Evolutionary conservation across 225 moss, liverwort and hornwort species (phyloP).

Genomic region (Bryoerythrophyllum caledonicum): DNA sequence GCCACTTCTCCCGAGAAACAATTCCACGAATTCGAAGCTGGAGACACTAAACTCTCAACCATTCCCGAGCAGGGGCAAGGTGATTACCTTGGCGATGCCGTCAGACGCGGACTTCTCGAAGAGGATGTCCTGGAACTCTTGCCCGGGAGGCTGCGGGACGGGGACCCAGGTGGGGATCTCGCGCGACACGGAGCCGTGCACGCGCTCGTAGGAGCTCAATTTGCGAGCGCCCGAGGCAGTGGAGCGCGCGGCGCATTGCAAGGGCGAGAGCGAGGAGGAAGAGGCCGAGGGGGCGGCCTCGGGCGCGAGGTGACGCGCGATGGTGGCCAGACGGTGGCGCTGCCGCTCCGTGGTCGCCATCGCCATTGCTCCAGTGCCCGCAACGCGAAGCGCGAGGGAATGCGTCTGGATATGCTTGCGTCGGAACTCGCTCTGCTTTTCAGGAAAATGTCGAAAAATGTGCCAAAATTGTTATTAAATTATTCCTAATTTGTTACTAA

Average conservation of each 20-base stretch:
- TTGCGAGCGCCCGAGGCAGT: slow-evolving; percentile 25
- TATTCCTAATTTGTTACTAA: too few species aligned
- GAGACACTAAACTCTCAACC: too few species aligned
- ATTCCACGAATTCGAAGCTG: neutral
- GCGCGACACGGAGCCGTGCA: slow-evolving; percentile 65
- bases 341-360: slow-evolving; percentile 35
- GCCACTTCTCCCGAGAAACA: neutral
- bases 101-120: slow-evolving; percentile 80
- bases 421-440: too few species aligned
- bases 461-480: too few species aligned
- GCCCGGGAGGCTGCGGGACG: slow-evolving; percentile 46
- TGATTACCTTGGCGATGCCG: slow-evolving; percentile 79
- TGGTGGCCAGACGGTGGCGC: slow-evolving; percentile 41
- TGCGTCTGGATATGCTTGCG: too few species aligned
- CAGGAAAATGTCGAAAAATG: too few species aligned
- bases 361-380: neutral
- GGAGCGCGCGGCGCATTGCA: slow-evolving; percentile 23
- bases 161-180: slow-evolving; percentile 43
- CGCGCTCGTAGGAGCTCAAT: slow-evolving; percentile 70
- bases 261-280: neutral
- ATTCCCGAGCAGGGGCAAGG: neutral
- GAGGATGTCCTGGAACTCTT: slow-evolving; percentile 71
- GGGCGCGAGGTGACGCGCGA: slow-evolving; percentile 43
- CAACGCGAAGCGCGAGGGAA: too few species aligned
- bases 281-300: neutral